These are phyloP conservation scores for Ganoderma multipileum DNA, from an alignment of 1,284 basidiomycete genomes.

Conservation along the genomic window DNA sequence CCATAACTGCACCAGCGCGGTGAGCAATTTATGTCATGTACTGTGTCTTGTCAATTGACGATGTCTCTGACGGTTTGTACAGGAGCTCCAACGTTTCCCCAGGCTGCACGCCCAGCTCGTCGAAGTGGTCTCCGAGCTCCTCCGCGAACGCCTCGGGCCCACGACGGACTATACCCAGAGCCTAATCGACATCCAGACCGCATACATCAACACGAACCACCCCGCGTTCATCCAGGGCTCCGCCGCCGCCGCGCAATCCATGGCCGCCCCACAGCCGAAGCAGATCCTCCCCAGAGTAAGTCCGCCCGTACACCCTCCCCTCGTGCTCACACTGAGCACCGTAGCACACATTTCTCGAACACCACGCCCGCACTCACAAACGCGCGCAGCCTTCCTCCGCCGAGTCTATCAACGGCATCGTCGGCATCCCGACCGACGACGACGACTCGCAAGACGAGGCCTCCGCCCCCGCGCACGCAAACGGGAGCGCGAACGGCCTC, in stretches of 20 bases:
- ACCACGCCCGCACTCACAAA: background rate
- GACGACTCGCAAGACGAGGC: conserved; percentile 63
- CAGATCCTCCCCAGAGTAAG: conserved; percentile 60
- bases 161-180: conserved; percentile 97
- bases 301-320: background rate
- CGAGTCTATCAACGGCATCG: conserved; percentile 52
- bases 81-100: conserved; percentile 99
- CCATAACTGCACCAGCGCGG: conserved; percentile 94
- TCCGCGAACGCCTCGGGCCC: conserved; percentile 94
- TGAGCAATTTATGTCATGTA: conserved; percentile 46
- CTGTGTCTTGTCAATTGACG: background rate
- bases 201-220: conserved; percentile 99
- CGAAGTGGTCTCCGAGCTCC: conserved; percentile 96
- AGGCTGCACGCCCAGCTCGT: conserved; percentile 92
- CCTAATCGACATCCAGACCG: conserved; percentile 96
- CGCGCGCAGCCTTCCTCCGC: conserved; percentile 31
- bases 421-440: conserved; percentile 57
- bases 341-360: conserved; percentile 28
- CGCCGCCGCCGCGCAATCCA: conserved; percentile 55
- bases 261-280: conserved; percentile 48
- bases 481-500: conserved; percentile 44
- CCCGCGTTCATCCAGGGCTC: conserved; percentile 86
- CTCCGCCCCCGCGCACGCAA: conserved; percentile 51
- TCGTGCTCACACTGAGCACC: conserved; percentile 19
- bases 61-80: conserved; percentile 9